Conservation (phyloP, 805 yeast species). For the Sugiyamaella floridensis region DNA sequence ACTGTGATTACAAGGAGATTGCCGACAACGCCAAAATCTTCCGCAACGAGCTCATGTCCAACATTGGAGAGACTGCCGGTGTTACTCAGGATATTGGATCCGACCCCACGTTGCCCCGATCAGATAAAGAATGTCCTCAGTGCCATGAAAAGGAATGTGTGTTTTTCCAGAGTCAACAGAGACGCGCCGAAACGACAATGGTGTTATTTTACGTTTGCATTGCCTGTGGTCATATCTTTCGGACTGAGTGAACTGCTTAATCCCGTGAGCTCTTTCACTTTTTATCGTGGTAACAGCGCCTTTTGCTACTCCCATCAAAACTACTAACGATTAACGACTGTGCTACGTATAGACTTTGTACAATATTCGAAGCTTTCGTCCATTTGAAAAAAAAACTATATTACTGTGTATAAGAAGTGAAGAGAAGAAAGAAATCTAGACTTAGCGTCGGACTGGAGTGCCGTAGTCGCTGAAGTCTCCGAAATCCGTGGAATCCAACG, state of each 20-base stretch:
- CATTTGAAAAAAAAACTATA: too few species aligned
- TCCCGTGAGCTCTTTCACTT: too few species aligned
- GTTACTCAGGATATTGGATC: constrained; percentile 91
- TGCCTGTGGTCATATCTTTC: constrained; percentile 70
- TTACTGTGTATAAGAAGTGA: not conserved
- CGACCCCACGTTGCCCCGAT: constrained; percentile 96
- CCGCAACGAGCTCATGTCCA: constrained; percentile 85
- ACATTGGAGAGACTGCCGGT: constrained; percentile 92
- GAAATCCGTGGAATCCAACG: not conserved
- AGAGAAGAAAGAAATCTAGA: not conserved
- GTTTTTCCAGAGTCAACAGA: constrained; percentile 93
- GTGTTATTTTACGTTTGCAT: constrained; percentile 65
- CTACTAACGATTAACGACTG: too few species aligned
- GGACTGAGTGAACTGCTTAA: constrained; percentile 6
- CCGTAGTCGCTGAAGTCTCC: constrained; percentile 2
- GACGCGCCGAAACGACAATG: constrained; percentile 94
- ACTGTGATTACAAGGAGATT: constrained; percentile 86
- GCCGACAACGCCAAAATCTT: constrained; percentile 82
- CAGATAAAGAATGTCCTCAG: constrained; percentile 86
- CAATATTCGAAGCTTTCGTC: too few species aligned
- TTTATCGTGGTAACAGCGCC: too few species aligned
- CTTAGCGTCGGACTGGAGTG: not conserved
- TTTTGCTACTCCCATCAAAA: too few species aligned
- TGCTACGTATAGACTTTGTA: too few species aligned
- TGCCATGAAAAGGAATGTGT: constrained; percentile 89